Evolutionary conservation across 768 basidiomycete species (phyloP).

Genomic region (Russula abietina): DNA sequence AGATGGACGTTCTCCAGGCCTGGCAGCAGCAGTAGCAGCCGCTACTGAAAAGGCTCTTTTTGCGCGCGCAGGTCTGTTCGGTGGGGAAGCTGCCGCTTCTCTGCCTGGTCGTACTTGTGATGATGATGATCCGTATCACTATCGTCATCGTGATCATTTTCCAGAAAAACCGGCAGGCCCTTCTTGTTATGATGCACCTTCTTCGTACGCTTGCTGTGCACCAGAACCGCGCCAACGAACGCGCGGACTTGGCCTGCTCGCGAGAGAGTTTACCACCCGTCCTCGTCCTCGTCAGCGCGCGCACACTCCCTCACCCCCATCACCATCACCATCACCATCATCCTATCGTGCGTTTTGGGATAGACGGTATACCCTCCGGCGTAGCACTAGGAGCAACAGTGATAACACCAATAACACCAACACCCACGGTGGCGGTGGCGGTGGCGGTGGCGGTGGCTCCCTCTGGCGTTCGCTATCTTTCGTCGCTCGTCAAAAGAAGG

Average conservation of each 20-base stretch:
- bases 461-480: constrained; percentile 17
- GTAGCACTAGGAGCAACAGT: neutral
- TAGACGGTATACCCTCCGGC: neutral
- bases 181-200: neutral
- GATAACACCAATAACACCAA: neutral
- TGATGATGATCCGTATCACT: neutral
- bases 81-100: neutral
- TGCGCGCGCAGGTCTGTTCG: constrained; percentile 4
- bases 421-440: neutral
- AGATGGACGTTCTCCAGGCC: neutral
- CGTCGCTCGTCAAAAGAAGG: constrained; percentile 3
- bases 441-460: neutral
- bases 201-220: neutral
- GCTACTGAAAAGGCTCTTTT: constrained; percentile 21
- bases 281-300: neutral
- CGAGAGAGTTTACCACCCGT: neutral
- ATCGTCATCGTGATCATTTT: no score
- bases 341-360: neutral
- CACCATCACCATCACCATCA: neutral
- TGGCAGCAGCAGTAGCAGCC: neutral
- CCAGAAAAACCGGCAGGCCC: neutral
- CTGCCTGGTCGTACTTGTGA: neutral
- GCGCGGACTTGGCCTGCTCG: neutral
- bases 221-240: constrained; percentile 12
- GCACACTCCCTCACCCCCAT: no score